Conservation (phyloP, 2,329 filamentous ascomycete species). For the Fusarium chlamydosporum region DNA sequence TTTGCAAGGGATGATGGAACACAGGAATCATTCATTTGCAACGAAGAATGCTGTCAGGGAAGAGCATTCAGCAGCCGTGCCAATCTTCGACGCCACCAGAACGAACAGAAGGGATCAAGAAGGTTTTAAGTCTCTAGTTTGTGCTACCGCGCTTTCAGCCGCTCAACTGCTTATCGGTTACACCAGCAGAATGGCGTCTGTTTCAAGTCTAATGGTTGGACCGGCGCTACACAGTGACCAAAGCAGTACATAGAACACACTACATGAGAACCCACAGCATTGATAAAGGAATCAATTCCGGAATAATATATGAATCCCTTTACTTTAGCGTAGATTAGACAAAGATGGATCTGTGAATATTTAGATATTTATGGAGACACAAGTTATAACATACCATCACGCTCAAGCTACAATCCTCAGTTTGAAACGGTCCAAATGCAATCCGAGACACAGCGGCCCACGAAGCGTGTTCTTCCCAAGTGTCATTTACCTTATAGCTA, state of each 20-base stretch:
- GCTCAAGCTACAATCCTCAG: not conserved
- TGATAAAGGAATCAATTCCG: not conserved
- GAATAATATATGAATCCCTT: not conserved
- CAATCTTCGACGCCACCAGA: conserved; percentile 15
- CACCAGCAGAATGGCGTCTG: conserved; percentile 15
- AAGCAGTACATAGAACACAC: not conserved
- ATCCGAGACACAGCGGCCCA: not conserved
- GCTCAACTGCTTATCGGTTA: conserved; percentile 9
- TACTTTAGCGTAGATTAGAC: not conserved
- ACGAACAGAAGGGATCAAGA: conserved; percentile 7
- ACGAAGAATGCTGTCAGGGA: conserved; percentile 13
- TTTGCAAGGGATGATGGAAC: not conserved
- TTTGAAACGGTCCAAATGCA: not conserved
- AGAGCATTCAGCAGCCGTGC: conserved; percentile 13
- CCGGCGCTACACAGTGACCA: not conserved
- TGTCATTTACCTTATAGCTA: no score
- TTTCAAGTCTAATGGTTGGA: conserved; percentile 3
- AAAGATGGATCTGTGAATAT: not conserved
- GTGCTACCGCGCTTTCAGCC: conserved; percentile 8
- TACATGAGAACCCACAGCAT: not conserved
- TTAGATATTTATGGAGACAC: conserved; percentile 10
- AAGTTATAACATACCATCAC: conserved; percentile 1
- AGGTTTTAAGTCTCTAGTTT: conserved; percentile 7
- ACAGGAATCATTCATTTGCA: conserved; percentile 3
- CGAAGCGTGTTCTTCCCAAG: not conserved